Percentiles rank a stretch among this genome's conserved stretches.
Conservation (phyloP, 192 early-diverging fungal genomes). For the Linderina pennispora region DNA sequence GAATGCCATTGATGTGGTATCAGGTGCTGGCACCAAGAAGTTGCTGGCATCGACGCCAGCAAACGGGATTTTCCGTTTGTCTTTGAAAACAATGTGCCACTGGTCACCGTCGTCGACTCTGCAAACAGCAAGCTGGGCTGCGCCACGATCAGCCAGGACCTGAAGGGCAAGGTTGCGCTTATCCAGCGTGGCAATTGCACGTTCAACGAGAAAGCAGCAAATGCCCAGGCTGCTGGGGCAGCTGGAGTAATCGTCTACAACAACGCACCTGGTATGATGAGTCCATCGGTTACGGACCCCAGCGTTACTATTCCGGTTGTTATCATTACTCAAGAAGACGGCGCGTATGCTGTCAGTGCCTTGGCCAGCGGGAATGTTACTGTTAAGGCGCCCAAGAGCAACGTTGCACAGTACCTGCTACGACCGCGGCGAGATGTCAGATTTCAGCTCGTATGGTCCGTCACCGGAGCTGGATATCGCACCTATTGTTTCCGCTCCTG, state of each 20-base stretch:
- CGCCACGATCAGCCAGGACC: not conserved
- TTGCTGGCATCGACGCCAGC: not conserved
- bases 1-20: slow-evolving; percentile 15
- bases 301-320: slow-evolving; percentile 42
- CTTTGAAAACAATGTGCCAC: slow-evolving; percentile 1
- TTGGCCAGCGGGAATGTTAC: slow-evolving; percentile 3
- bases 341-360: slow-evolving; percentile 10
- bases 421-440: slow-evolving; percentile 48
- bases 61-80: not conserved
- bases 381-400: slow-evolving; percentile 21
- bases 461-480: slow-evolving; percentile 54
- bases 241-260: slow-evolving; percentile 46
- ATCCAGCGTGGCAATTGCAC: slow-evolving; percentile 44
- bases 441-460: slow-evolving; percentile 62
- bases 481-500: slow-evolving; percentile 60
- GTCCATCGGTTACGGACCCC: slow-evolving; percentile 4
- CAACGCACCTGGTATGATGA: slow-evolving; percentile 25
- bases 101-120: slow-evolving; percentile 4
- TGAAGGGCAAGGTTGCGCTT: slow-evolving; percentile 40
- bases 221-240: slow-evolving; percentile 47
- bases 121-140: slow-evolving; percentile 16
- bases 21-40: not conserved
- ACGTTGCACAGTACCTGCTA: slow-evolving; percentile 10
- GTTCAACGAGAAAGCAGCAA: slow-evolving; percentile 37
- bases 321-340: slow-evolving; percentile 38